Evolutionary conservation across 805 yeast species (phyloP).

Genomic region (Jamesozyma lodderae): DNA sequence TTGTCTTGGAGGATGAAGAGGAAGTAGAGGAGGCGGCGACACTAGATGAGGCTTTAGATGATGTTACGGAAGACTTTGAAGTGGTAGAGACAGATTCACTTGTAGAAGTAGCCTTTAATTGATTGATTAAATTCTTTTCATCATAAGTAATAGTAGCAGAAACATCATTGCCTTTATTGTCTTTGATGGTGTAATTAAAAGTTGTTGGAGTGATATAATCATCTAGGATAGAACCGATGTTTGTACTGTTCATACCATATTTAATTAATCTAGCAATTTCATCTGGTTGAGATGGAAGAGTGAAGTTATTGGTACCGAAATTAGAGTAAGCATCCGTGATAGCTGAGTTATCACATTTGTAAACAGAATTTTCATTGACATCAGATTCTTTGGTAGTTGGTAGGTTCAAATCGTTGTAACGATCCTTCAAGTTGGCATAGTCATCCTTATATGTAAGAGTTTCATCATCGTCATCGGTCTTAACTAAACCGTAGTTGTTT

Average conservation of each 20-base stretch:
- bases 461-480: constrained; percentile 36
- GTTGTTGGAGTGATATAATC: constrained; percentile 32
- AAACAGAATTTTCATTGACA: constrained; percentile 26
- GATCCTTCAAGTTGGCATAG: constrained; percentile 40
- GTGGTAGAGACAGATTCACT: constrained; percentile 11
- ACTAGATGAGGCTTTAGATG: constrained; percentile 12
- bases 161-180: constrained; percentile 30
- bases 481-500: constrained; percentile 69
- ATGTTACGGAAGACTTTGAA: constrained; percentile 12
- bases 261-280: constrained; percentile 37
- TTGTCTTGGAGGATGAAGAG: constrained; percentile 10
- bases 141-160: constrained; percentile 33
- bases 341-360: constrained; percentile 34
- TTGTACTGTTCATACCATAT: constrained; percentile 39
- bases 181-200: constrained; percentile 34
- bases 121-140: constrained; percentile 31
- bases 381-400: constrained; percentile 34
- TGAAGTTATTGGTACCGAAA: constrained; percentile 38
- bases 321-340: constrained; percentile 32
- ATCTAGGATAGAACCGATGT: constrained; percentile 37
- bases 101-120: constrained; percentile 20
- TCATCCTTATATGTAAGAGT: constrained; percentile 38
- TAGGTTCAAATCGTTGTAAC: constrained; percentile 31
- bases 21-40: constrained; percentile 17
- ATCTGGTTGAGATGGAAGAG: constrained; percentile 40